A percentile compares a stretch with the other conserved stretches of the same genome.
These are phyloP conservation scores for Zasmidium angulare DNA, from an alignment of 2,329 filamentous ascomycete genomes.

Conservation along the genomic window DNA sequence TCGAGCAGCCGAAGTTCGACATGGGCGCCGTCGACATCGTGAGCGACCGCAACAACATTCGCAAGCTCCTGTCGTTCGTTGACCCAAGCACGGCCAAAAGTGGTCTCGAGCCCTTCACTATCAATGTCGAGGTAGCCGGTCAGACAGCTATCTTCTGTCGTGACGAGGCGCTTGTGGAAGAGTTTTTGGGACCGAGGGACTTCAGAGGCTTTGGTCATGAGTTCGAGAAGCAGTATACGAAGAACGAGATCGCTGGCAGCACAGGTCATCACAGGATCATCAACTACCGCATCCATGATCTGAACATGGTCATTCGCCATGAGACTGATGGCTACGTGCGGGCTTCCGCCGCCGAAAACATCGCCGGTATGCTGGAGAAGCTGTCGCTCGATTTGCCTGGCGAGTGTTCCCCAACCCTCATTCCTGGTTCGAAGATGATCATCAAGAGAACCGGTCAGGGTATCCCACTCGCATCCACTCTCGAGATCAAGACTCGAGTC, in stretches of 20 bases:
- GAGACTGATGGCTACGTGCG: background rate
- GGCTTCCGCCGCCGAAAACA: background rate
- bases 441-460: background rate
- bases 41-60: background rate
- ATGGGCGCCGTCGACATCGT: background rate
- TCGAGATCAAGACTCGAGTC: background rate
- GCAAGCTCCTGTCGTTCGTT: background rate
- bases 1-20: background rate
- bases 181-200: background rate
- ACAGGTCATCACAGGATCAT: background rate
- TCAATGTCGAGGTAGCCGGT: background rate
- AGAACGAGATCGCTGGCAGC: background rate
- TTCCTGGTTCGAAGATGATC: background rate
- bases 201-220: background rate
- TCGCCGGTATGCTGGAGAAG: background rate
- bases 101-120: background rate
- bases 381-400: background rate
- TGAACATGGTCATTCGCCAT: background rate
- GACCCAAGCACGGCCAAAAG: background rate
- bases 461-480: background rate
- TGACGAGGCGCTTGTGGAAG: background rate
- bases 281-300: background rate
- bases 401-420: background rate
- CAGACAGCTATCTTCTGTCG: background rate
- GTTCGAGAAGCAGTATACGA: background rate